These are phyloP conservation scores for Isabelozyma gotoi DNA, from an alignment of 805 yeast species.

Conservation along the genomic window DNA sequence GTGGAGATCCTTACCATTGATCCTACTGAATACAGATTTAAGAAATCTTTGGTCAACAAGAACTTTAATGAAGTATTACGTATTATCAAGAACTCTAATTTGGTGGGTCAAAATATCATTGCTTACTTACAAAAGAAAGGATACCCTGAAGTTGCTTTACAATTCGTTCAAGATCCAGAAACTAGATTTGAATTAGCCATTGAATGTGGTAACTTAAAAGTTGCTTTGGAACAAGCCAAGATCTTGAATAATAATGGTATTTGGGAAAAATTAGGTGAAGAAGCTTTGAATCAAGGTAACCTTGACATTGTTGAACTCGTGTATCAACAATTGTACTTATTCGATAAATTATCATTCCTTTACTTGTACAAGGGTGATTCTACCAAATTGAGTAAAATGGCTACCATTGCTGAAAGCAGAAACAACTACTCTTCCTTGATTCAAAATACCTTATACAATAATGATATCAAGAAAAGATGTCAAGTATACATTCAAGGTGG, in stretches of 20 bases:
- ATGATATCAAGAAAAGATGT: constrained; percentile 74
- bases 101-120: constrained; percentile 96
- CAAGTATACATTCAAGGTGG: constrained; percentile 75
- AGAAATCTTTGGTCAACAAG: constrained; percentile 84
- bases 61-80: constrained; percentile 91
- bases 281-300: constrained; percentile 89
- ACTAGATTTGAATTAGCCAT: constrained; percentile 93
- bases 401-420: constrained; percentile 84
- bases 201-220: constrained; percentile 84
- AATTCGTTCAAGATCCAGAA: constrained; percentile 94
- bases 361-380: constrained; percentile 82
- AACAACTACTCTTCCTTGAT: constrained; percentile 77
- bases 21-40: constrained; percentile 96
- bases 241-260: constrained; percentile 62
- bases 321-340: constrained; percentile 80
- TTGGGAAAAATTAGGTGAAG: constrained; percentile 83
- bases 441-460: constrained; percentile 77
- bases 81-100: constrained; percentile 80
- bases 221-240: constrained; percentile 88
- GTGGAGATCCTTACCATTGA: constrained; percentile 80
- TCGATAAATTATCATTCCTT: constrained; percentile 87
- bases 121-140: constrained; percentile 94
- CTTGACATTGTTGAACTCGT: constrained; percentile 80
- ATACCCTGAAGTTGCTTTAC: constrained; percentile 95
- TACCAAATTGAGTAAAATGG: constrained; percentile 78